A percentile compares a stretch with the other conserved stretches of the same genome.
These are phyloP conservation scores for Sphagnum tenellum DNA, from an alignment of 225 moss, liverwort and hornwort genomes.

Conservation along the genomic window DNA sequence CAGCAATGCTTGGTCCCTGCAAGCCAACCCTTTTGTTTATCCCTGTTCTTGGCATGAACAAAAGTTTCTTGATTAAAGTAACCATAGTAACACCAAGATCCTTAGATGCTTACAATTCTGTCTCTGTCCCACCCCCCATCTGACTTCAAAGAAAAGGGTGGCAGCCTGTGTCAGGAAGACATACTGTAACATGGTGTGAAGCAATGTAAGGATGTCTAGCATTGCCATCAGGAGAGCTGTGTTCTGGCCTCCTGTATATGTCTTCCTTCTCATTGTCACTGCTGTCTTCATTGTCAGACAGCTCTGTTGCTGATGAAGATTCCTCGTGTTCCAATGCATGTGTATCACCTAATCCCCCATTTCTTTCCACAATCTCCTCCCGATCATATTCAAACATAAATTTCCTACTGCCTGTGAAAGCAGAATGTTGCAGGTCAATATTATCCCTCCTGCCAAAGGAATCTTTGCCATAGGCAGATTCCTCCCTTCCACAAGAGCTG, in stretches of 20 bases:
- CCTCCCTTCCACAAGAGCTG: conserved; percentile 19
- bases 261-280: conserved; percentile 15
- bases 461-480: conserved; percentile 7
- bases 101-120: too few species aligned
- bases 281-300: conserved; percentile 43
- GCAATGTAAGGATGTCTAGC: conserved; percentile 32
- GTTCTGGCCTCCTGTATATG: conserved; percentile 2
- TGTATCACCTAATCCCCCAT: conserved; percentile 1
- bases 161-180: not conserved
- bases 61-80: too few species aligned
- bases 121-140: too few species aligned
- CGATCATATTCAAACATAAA: conserved; percentile 13
- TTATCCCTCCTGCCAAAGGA: conserved; percentile 19
- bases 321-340: conserved; percentile 13
- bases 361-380: not conserved
- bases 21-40: too few species aligned
- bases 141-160: too few species aligned
- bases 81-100: too few species aligned
- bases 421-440: conserved; percentile 18
- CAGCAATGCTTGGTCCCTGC: too few species aligned
- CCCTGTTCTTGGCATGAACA: too few species aligned
- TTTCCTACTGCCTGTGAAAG: conserved; percentile 26
- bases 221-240: conserved; percentile 7
- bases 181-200: conserved; percentile 10
- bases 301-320: conserved; percentile 55